A percentile compares a stretch with the other conserved stretches of the same genome.
Conservation (phyloP, 2,329 filamentous ascomycete species). For the Fusarium sp. region DNA sequence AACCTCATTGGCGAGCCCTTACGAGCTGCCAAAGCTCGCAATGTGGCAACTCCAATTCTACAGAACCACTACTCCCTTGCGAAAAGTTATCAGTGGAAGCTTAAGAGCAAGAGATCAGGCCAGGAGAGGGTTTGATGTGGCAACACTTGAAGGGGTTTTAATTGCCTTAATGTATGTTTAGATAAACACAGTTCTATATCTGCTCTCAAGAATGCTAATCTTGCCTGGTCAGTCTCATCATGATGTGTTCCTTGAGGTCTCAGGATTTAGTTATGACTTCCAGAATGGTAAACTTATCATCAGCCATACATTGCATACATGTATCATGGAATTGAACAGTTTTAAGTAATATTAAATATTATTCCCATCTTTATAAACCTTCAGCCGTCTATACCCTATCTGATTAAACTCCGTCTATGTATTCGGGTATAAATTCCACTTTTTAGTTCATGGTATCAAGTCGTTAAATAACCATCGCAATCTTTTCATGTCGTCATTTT, state of each 20-base stretch:
- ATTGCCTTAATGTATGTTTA: too few species aligned
- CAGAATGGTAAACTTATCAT: too few species aligned
- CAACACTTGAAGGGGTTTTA: too few species aligned
- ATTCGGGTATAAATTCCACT: neutral
- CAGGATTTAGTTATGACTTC: too few species aligned
- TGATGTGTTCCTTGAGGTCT: too few species aligned
- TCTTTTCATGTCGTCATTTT: neutral
- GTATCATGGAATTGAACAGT: too few species aligned
- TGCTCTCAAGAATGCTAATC: too few species aligned
- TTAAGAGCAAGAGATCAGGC: constrained; percentile 17
- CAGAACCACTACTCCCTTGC: constrained; percentile 41
- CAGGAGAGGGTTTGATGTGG: neutral
- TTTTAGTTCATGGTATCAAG: constrained; percentile 8
- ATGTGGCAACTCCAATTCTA: constrained; percentile 36
- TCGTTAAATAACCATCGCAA: neutral
- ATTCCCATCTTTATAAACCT: neutral
- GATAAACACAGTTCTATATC: too few species aligned
- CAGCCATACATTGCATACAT: too few species aligned
- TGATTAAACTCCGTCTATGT: constrained; percentile 12
- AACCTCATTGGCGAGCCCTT: constrained; percentile 48
- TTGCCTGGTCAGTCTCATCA: too few species aligned
- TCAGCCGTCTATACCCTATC: neutral
- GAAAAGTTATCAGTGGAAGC: constrained; percentile 46
- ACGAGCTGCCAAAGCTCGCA: constrained; percentile 37
- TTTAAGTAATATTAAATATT: constrained; percentile 5